Conservation (phyloP, 2,329 filamentous ascomycete species). For the Scortechinia acanthostroma region DNA sequence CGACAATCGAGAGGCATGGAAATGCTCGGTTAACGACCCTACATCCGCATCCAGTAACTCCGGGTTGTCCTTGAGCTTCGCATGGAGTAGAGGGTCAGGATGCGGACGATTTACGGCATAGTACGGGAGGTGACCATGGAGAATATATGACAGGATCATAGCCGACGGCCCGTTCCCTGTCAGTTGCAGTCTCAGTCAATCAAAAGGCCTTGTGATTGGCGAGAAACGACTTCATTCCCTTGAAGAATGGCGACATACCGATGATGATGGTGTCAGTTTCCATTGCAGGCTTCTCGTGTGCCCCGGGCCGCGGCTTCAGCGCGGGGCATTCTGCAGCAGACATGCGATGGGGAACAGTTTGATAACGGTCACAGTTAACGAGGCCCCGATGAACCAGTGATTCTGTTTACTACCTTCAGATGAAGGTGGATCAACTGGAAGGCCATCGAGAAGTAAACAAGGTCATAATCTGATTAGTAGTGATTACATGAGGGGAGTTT, state of each 20-base stretch:
- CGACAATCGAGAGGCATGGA: constrained; percentile 43
- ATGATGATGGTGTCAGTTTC: constrained; percentile 29
- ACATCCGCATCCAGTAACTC: constrained; percentile 37
- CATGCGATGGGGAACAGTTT: not conserved
- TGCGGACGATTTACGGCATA: constrained; percentile 40
- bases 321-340: constrained; percentile 16
- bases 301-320: constrained; percentile 13
- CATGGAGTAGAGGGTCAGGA: constrained; percentile 45
- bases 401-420: not conserved
- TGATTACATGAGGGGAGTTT: too few species aligned
- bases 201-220: not conserved
- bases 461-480: too few species aligned
- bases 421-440: not conserved
- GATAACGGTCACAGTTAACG: too few species aligned
- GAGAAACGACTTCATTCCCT: not conserved
- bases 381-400: too few species aligned
- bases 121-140: constrained; percentile 51
- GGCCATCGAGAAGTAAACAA: not conserved
- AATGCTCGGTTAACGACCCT: constrained; percentile 43
- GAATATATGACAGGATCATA: constrained; percentile 53
- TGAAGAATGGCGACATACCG: constrained; percentile 24
- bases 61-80: constrained; percentile 36
- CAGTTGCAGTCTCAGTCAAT: not conserved
- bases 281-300: constrained; percentile 12
- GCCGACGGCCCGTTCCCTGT: constrained; percentile 54